phyloP scores from a whole-genome alignment of 176 grass and related monocot genomes.

The Areca catechu region DNA sequence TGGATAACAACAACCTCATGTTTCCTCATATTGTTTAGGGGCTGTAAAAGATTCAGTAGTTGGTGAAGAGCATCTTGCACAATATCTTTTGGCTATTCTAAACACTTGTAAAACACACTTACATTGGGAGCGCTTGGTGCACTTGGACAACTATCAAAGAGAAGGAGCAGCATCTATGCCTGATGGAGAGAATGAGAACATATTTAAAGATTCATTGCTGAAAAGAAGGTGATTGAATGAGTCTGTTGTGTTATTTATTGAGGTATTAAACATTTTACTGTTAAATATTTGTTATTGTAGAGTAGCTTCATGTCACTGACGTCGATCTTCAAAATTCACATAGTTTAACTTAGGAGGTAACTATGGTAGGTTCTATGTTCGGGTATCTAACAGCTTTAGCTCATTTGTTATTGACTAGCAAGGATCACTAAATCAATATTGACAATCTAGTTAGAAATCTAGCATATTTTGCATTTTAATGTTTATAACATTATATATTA shows the following conservation, averaged over 20 bases:
- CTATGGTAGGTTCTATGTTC: too few species aligned
- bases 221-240: conserved; percentile 27
- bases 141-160: conserved; percentile 19
- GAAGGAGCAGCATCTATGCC: conserved; percentile 23
- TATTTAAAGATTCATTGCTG: conserved; percentile 23
- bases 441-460: too few species aligned
- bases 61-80: conserved; percentile 81
- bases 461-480: too few species aligned
- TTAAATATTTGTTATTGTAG: too few species aligned
- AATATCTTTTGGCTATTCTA: conserved; percentile 82
- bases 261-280: conserved; percentile 29
- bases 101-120: conserved; percentile 83
- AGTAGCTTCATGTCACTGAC: too few species aligned
- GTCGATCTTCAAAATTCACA: too few species aligned
- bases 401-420: too few species aligned
- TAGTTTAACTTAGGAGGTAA: too few species aligned
- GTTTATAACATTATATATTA: too few species aligned
- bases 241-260: conserved; percentile 59
- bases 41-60: conserved; percentile 90
- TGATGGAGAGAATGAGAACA: background rate
- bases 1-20: too few species aligned
- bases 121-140: conserved; percentile 55
- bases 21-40: conserved; percentile 37
- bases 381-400: too few species aligned
- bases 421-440: too few species aligned